Evolutionary conservation across 192 early-diverging fungal species (phyloP).

Genomic region (Geosiphon pyriformis): DNA sequence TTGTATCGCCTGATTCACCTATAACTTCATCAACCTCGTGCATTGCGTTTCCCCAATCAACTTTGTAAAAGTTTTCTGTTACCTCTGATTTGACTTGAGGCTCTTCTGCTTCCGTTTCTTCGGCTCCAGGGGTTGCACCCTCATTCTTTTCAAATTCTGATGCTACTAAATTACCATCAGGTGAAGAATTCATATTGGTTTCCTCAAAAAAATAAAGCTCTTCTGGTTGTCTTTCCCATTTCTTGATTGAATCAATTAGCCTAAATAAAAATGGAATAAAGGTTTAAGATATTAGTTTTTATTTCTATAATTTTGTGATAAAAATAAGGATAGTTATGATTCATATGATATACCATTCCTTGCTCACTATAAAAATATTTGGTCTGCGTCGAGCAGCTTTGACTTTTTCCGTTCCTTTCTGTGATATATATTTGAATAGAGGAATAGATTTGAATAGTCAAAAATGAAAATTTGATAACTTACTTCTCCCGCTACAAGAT

Average conservation of each 20-base stretch:
- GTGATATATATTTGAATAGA: not conserved
- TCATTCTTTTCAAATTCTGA: conserved; percentile 15
- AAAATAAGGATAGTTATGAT: conserved; percentile 16
- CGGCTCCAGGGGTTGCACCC: conserved; percentile 26
- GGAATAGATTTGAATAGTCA: conserved; percentile 2
- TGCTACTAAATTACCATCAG: conserved; percentile 10
- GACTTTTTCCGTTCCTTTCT: conserved; percentile 73
- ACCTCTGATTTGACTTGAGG: conserved; percentile 32
- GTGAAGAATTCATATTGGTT: not conserved
- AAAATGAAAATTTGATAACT: conserved; percentile 9
- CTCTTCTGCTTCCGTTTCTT: conserved; percentile 42
- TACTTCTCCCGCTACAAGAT: conserved; percentile 84
- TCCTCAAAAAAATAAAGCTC: conserved; percentile 44
- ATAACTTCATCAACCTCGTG: conserved; percentile 51
- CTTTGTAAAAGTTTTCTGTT: conserved; percentile 28
- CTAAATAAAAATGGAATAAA: conserved; percentile 30
- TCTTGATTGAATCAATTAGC: conserved; percentile 66
- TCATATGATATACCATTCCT: conserved; percentile 48
- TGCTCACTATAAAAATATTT: conserved; percentile 45
- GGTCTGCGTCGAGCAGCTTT: conserved; percentile 49
- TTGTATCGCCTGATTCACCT: conserved; percentile 32
- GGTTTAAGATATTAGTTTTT: not conserved
- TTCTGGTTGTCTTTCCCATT: conserved; percentile 72
- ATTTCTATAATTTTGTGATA: no score
- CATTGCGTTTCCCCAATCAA: conserved; percentile 44